Percentiles rank a stretch among this genome's conserved stretches.
These are phyloP conservation scores for Sinapis alba DNA, from an alignment of 441 rosid genomes.

Conservation along the genomic window DNA sequence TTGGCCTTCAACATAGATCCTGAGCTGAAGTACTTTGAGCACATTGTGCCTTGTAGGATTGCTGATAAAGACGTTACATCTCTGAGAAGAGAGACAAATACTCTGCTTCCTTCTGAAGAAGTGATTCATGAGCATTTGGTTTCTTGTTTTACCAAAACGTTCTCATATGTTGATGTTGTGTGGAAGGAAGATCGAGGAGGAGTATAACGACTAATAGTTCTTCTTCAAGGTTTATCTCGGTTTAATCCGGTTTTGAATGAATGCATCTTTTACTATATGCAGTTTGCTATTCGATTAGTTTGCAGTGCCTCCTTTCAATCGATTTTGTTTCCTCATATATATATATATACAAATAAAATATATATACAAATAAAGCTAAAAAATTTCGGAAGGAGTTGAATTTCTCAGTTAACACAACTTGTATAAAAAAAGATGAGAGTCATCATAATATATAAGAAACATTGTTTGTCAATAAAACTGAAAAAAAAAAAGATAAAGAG, in stretches of 20 bases:
- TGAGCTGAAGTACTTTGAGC: conserved; percentile 78
- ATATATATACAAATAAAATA: too few relatives aligned
- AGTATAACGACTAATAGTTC: neutral
- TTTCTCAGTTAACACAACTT: too few relatives aligned
- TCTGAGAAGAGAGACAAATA: conserved; percentile 69
- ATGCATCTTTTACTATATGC: neutral
- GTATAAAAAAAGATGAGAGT: too few relatives aligned
- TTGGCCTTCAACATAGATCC: conserved; percentile 85
- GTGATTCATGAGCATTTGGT: conserved; percentile 78
- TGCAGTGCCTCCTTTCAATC: neutral
- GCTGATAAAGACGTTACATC: conserved; percentile 87
- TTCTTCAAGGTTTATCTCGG: neutral
- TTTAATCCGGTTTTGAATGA: neutral
- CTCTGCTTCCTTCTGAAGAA: conserved; percentile 67
- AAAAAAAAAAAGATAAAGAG: neutral
- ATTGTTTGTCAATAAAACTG: neutral
- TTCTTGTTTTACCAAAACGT: conserved; percentile 63
- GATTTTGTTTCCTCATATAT: neutral
- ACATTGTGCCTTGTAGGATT: conserved; percentile 91
- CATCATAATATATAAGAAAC: neutral
- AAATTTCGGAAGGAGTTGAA: too few relatives aligned
- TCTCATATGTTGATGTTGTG: conserved; percentile 34
- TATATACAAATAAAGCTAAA: too few relatives aligned
- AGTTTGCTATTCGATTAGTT: neutral
- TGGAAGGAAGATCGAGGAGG: conserved; percentile 61